Percentiles rank a stretch among this genome's conserved stretches.
Conservation (phyloP, 2,329 filamentous ascomycete genomes). For the Fusarium citri region DNA sequence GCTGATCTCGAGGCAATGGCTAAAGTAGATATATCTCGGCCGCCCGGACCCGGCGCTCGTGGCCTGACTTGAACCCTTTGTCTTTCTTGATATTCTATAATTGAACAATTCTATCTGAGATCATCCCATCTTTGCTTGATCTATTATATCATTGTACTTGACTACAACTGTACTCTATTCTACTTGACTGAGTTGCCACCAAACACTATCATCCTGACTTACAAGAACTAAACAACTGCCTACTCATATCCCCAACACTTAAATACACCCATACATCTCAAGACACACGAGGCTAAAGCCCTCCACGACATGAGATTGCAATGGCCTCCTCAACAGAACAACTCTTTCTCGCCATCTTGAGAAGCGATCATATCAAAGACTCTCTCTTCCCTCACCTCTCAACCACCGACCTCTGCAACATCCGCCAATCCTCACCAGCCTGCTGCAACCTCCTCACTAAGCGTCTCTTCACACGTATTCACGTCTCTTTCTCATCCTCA, state of each 20-base stretch:
- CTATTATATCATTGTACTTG: slow-evolving; percentile 1
- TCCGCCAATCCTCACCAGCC: slow-evolving; percentile 76
- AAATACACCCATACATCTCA: slow-evolving; percentile 2
- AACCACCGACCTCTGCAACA: slow-evolving; percentile 64
- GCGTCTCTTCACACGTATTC: slow-evolving; percentile 75
- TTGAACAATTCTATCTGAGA: slow-evolving; percentile 7
- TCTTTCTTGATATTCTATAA: slow-evolving; percentile 22
- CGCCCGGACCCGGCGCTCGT: slow-evolving; percentile 34
- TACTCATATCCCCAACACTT: slow-evolving; percentile 5
- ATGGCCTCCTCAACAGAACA: slow-evolving; percentile 63
- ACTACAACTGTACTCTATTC: background rate
- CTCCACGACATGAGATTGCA: slow-evolving; percentile 60
- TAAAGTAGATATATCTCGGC: slow-evolving; percentile 46
- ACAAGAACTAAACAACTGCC: slow-evolving; percentile 10
- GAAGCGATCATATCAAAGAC: slow-evolving; percentile 63
- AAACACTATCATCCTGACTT: slow-evolving; percentile 11
- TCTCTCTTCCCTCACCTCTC: slow-evolving; percentile 62
- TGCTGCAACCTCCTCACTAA: slow-evolving; percentile 77
- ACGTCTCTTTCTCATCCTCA: slow-evolving; percentile 76
- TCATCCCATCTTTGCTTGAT: slow-evolving; percentile 13
- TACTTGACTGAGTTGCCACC: slow-evolving; percentile 26
- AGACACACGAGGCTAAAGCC: slow-evolving; percentile 5
- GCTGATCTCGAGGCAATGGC: slow-evolving; percentile 25
- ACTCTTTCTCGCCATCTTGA: slow-evolving; percentile 67
- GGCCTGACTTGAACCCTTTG: slow-evolving; percentile 16